phyloP scores from a whole-genome alignment of 1,284 basidiomycete genomes.

The Ustilago cynodontis region DNA sequence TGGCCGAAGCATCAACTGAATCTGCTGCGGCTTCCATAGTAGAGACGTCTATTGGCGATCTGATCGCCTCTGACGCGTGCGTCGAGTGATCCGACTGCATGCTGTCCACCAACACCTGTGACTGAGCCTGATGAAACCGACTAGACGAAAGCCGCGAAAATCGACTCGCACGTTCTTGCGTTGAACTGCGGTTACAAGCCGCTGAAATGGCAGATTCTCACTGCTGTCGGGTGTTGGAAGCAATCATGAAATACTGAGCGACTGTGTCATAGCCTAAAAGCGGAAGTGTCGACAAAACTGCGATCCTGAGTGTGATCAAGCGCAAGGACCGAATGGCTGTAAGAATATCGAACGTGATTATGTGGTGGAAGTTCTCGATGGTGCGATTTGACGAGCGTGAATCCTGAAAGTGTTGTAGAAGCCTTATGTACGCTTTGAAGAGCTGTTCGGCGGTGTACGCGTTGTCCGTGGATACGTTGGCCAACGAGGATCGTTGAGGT shows the following conservation, averaged over 20 bases:
- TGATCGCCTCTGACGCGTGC: slow-evolving; percentile 1
- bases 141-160: neutral
- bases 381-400: neutral
- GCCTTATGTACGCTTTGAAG: neutral
- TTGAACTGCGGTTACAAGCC: neutral
- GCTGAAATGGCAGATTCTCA: neutral
- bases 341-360: slow-evolving; percentile 4
- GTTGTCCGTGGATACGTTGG: neutral
- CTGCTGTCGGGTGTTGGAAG: slow-evolving; percentile 3
- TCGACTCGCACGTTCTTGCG: neutral
- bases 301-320: slow-evolving; percentile 1
- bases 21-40: neutral
- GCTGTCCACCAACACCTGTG: neutral
- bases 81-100: slow-evolving; percentile 9
- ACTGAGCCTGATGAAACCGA: neutral
- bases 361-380: neutral
- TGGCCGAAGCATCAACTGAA: neutral
- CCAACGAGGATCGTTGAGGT: neutral
- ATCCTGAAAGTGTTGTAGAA: neutral
- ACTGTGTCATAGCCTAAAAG: slow-evolving; percentile 9
- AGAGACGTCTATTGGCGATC: neutral
- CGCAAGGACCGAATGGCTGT: slow-evolving; percentile 10
- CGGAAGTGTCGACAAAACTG: neutral
- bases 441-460: neutral
- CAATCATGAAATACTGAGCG: slow-evolving; percentile 13